phyloP scores from a whole-genome alignment of 768 basidiomycete species.

The Termitomyces sp. region DNA sequence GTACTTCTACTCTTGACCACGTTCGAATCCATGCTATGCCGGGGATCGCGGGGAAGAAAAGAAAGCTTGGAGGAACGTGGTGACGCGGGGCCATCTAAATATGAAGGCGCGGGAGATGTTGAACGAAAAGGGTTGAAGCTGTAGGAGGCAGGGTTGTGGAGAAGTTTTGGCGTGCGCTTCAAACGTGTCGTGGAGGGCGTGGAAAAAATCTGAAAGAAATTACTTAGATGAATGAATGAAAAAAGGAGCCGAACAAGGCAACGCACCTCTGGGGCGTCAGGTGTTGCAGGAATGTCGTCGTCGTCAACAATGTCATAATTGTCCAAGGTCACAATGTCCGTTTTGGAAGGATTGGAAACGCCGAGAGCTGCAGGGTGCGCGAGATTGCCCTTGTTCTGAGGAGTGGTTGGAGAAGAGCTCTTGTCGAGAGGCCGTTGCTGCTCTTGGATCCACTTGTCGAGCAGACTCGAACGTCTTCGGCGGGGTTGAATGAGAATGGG shows the following conservation, averaged over 20 bases:
- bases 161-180: slow-evolving; percentile 28
- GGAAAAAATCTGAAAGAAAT: slow-evolving; percentile 21
- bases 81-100: slow-evolving; percentile 24
- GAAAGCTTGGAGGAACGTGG: slow-evolving; percentile 36
- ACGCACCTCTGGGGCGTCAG: slow-evolving; percentile 14
- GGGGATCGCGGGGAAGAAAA: slow-evolving; percentile 36
- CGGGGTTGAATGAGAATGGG: slow-evolving; percentile 28
- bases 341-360: slow-evolving; percentile 14
- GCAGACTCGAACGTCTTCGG: slow-evolving; percentile 41
- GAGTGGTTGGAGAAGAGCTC: slow-evolving; percentile 15
- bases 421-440: slow-evolving; percentile 28
- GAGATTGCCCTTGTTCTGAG: slow-evolving; percentile 31
- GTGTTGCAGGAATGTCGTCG: slow-evolving; percentile 37
- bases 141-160: slow-evolving; percentile 29
- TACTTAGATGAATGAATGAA: slow-evolving; percentile 5
- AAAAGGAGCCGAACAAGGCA: background rate
- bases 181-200: slow-evolving; percentile 28
- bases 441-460: slow-evolving; percentile 50
- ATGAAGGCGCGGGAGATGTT: slow-evolving; percentile 31
- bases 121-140: slow-evolving; percentile 41
- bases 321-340: slow-evolving; percentile 29
- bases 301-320: slow-evolving; percentile 49
- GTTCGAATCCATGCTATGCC: slow-evolving; percentile 24
- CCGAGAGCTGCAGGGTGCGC: slow-evolving; percentile 31
- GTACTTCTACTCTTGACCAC: slow-evolving; percentile 16